Percentiles rank a stretch among this genome's conserved stretches.
phyloP scores from a whole-genome alignment of 2,329 filamentous ascomycete genomes.

The Exophiala bonariae region DNA sequence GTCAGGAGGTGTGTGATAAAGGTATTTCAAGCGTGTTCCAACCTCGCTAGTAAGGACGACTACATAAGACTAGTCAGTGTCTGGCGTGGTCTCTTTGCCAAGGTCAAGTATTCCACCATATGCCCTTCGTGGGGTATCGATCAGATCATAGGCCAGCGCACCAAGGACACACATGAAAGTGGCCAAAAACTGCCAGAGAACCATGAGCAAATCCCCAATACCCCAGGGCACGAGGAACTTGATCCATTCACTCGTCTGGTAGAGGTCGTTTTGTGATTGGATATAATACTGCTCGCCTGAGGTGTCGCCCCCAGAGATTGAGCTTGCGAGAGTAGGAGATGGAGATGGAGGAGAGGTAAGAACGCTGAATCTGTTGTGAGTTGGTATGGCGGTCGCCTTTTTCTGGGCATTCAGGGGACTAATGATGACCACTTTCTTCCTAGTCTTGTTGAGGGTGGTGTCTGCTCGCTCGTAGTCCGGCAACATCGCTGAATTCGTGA shows the following conservation, averaged over 20 bases:
- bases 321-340: no score
- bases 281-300: slow-evolving; percentile 67
- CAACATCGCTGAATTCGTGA: no score
- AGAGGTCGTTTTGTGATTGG: slow-evolving; percentile 74
- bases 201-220: slow-evolving; percentile 56
- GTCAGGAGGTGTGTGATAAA: no score
- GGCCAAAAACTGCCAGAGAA: slow-evolving; percentile 64
- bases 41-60: no score
- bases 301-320: no score
- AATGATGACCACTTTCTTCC: no score
- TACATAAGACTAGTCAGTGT: no score
- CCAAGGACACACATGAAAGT: slow-evolving; percentile 66
- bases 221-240: slow-evolving; percentile 68
- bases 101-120: not conserved
- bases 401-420: no score
- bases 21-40: no score
- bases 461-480: no score
- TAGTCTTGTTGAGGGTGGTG: no score
- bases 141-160: slow-evolving; percentile 38
- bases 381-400: no score
- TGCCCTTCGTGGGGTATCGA: not conserved
- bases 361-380: not conserved
- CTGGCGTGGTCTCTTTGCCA: slow-evolving; percentile 1
- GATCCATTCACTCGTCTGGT: slow-evolving; percentile 73
- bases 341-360: not conserved